Conservation (phyloP, 2,329 filamentous ascomycete genomes). For the Fusarium pseudograminearum region DNA sequence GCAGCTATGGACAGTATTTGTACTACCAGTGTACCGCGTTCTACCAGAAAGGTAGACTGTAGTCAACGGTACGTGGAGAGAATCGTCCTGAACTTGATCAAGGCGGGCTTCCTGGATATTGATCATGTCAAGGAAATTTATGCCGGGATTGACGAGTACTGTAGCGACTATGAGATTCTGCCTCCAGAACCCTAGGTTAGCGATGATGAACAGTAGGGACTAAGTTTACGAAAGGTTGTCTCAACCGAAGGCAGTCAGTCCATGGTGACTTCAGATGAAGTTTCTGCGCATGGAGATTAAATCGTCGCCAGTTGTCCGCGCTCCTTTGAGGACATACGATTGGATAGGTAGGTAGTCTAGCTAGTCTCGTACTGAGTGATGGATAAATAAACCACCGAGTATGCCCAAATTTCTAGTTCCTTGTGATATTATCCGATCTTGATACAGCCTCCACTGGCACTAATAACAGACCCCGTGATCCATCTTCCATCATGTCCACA, state of each 20-base stretch:
- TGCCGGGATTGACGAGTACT: not conserved
- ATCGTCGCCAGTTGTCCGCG: rapidly evolving
- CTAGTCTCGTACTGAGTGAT: rapidly evolving
- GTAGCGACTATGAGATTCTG: not conserved
- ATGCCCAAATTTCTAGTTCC: not conserved
- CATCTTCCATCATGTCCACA: conserved; percentile 52
- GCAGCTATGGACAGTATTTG: not conserved
- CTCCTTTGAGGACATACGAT: not conserved
- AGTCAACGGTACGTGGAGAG: not conserved
- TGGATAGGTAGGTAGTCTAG: not conserved
- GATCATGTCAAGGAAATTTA: not conserved
- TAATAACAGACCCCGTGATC: conserved; percentile 53
- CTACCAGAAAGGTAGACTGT: not conserved
- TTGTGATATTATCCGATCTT: conserved; percentile 45
- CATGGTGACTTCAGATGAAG: too few relatives aligned
- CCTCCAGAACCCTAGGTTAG: not conserved
- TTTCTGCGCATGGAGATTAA: not conserved
- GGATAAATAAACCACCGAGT: not conserved
- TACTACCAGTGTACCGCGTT: rapidly evolving
- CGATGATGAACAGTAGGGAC: not conserved
- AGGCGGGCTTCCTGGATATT: not conserved
- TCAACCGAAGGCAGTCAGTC: not conserved
- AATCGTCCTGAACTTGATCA: not conserved
- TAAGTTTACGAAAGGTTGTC: not conserved
- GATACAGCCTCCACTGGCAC: conserved; percentile 53